Base-by-base conservation (phyloP, 106 monocot genomes). In the Posidonia australis region DNA sequence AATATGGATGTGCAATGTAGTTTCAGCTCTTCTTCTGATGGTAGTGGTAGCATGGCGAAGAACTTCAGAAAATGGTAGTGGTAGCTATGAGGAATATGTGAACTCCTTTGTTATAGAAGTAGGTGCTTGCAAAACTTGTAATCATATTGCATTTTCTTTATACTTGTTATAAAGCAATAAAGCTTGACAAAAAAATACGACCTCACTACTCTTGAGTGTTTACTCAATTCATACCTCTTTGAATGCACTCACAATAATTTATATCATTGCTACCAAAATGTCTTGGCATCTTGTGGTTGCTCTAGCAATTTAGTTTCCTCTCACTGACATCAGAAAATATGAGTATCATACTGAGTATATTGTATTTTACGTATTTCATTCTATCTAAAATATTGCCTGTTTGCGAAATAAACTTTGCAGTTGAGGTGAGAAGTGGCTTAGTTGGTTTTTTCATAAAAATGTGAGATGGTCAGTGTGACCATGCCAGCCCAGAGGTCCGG, bases 361-460 rank as follows among this genome's bases (percentile, higher is more conserved):
- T 36, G n/a, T 24, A 24, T 9, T 24, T 23, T 24, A 12, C 13
- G 0, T 56, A 26, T 26, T 14, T n/a, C 13, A 10, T 26, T 22
- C 2, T 56, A 23, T 22, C 24, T 24, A 26, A 14, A 56, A 24
- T 54, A 16, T 24, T 56, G 26, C 6, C 14, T 3, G 2, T 17
- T 49, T 49, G n/a, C 0, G 48, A 9, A 49, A 49, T 17, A 17
- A 49, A 49, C 12, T 63, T 44, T 54, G n/a, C 81, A 92, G 92
- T 92, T 62, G 85, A 88, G 72, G 88, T 92, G 55, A 85, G 67
- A 83, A 88, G 88, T 74, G 77, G 85, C 21, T 76, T 85, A 32
- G 88, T 85, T 62, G 92, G 92, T 52, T 84, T 88, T 70, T 28
- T 85, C 60, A 92, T 92, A 47, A 88, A 88, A 72, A 92, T 92